Evolutionary conservation across 2,329 filamentous ascomycete genomes (phyloP).

Genomic region (Plectosphaerella plurivora): DNA sequence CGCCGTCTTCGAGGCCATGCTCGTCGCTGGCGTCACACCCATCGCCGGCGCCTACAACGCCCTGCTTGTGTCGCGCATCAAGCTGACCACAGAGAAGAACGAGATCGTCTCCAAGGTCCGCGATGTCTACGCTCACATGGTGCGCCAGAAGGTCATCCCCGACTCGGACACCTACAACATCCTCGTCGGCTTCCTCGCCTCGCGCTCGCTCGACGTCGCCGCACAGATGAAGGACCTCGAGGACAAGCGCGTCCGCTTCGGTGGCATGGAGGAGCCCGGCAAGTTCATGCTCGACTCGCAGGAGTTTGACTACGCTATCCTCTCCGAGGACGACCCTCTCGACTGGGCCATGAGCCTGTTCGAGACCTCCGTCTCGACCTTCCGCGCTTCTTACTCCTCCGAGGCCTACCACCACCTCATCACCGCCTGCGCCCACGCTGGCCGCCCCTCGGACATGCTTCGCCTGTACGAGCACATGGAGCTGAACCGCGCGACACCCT

Average conservation of each 20-base stretch:
- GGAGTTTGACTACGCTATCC: constrained; percentile 80
- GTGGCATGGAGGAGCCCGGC: constrained; percentile 76
- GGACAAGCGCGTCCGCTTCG: constrained; percentile 77
- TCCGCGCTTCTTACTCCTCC: constrained; percentile 65
- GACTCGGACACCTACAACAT: constrained; percentile 85
- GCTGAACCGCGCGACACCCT: constrained; percentile 65
- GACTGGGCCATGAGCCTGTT: constrained; percentile 84
- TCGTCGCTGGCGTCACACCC: constrained; percentile 76
- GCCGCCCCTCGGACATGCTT: constrained; percentile 83
- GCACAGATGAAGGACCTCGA: constrained; percentile 70
- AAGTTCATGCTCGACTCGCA: constrained; percentile 87
- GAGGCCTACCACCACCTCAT: constrained; percentile 84
- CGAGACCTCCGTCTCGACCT: constrained; percentile 63
- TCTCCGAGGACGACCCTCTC: constrained; percentile 82
- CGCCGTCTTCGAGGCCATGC: constrained; percentile 83
- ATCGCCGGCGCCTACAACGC: constrained; percentile 88
- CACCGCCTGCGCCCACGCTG: constrained; percentile 77
- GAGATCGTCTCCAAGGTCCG: constrained; percentile 87
- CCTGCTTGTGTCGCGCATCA: constrained; percentile 77
- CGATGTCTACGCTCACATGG: constrained; percentile 96
- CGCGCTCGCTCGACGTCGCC: constrained; percentile 74
- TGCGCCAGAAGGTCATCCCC: constrained; percentile 75
- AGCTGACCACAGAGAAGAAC: constrained; percentile 72
- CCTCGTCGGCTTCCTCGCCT: constrained; percentile 76
- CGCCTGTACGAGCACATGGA: constrained; percentile 92